Evolutionary conservation across 441 rosid genomes (phyloP), one percentile per base, ranked within the genome.

Genomic region (Geranium incanum): DNA sequence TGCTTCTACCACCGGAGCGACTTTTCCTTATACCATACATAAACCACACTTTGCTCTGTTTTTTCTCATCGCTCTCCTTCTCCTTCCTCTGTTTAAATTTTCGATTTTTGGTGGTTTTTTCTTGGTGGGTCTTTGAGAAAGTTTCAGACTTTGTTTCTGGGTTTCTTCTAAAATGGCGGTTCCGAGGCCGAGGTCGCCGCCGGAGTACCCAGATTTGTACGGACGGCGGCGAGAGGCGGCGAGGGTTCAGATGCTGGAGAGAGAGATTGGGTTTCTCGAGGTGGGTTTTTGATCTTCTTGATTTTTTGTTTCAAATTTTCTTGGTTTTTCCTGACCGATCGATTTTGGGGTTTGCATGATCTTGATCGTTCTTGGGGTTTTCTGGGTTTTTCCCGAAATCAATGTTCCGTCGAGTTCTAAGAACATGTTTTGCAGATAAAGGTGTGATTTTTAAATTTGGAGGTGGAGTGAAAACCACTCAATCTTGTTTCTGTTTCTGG

Each of bases 221-320:
- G 94, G 98, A 19, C 88, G 82, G 77, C 86, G 97, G 36, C 82
- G 89, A 78, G 89, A 83, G 77, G 80, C 82, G 75, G 88, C 90
- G 7, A 88, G 82, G 80, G 93, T 91, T 57, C 90, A 84, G 83
- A 84, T 87, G 87, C 89, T 93, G 43, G 92, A 91, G 83, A 83
- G 95, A 78, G 97, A 93, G 76, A 88, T 88, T 72, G 82, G 90
- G 76, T 82, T 85, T 72, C 92, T 91, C 74, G 86, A 91, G 97
- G 98, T 84, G 81, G 74, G 75, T 69, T 74, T 67, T 68, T 23
- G 0, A 23, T 23, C 1, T 23, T 23, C 33, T 23, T 23, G 68
- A 45, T 57, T 15, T 1, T 1, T 6, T 6, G 45, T n/a, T 55
- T n/a, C 1, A 1, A 0, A 38, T 36, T 38, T 2, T 39, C 3